phyloP scores from a whole-genome alignment of 495 filamentous ascomycete species.

The Aspergillus bridgeri region DNA sequence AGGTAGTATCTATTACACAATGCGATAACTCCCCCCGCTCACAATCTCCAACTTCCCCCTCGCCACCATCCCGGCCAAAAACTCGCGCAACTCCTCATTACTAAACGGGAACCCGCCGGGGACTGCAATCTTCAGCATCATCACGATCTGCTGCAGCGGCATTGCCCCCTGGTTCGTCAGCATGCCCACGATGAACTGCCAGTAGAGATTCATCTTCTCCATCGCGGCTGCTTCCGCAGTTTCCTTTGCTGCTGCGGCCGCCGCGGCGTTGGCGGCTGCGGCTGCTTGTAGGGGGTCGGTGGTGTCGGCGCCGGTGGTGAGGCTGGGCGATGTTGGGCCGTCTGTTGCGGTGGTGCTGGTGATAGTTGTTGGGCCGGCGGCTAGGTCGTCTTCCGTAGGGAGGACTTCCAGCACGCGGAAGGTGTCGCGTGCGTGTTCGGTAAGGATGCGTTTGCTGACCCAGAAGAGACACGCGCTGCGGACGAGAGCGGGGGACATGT shows the following conservation, averaged over 20 bases:
- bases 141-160: slow-evolving; percentile 73
- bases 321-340: slow-evolving; percentile 10
- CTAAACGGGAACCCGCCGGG: slow-evolving; percentile 82
- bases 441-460: slow-evolving; percentile 74
- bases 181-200: slow-evolving; percentile 91
- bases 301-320: slow-evolving; percentile 33
- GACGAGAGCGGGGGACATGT: slow-evolving; percentile 76
- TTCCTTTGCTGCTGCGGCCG: slow-evolving; percentile 43
- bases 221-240: slow-evolving; percentile 49
- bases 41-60: slow-evolving; percentile 67
- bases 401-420: slow-evolving; percentile 65
- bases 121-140: slow-evolving; percentile 91
- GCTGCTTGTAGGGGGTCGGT: slow-evolving; percentile 34
- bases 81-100: slow-evolving; percentile 71
- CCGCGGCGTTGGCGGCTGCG: slow-evolving; percentile 51
- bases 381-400: slow-evolving; percentile 44
- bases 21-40: slow-evolving; percentile 67
- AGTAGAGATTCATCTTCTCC: slow-evolving; percentile 82
- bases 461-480: slow-evolving; percentile 81
- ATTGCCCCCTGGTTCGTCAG: slow-evolving; percentile 85
- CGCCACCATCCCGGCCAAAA: slow-evolving; percentile 69
- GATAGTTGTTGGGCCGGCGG: no score
- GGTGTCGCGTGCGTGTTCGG: slow-evolving; percentile 48
- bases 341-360: slow-evolving; percentile 21
- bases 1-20: slow-evolving; percentile 36